Base-by-base conservation (phyloP, 495 filamentous ascomycete genomes). In the Aspergillus ostianus region DNA sequence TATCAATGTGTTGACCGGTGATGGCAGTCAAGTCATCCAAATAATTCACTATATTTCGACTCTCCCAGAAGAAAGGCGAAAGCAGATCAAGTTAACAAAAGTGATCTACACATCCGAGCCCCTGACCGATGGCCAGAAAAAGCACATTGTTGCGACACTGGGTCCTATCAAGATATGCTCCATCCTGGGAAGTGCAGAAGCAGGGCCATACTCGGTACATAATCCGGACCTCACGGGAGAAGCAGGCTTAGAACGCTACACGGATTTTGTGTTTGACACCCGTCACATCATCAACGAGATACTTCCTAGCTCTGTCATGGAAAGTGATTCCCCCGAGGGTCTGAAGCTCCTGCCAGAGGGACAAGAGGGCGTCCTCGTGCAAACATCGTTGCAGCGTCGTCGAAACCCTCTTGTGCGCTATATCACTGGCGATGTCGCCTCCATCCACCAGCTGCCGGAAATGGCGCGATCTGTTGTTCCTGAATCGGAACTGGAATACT, bases 331-430 rank as follows among this genome's bases (percentile, higher is more conserved):
- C 26, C 6, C 49, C n/a, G 0, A 4, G 2, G 4, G 2, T 10
- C 30, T 32, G 3, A 18, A 51, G 6, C 46, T 26, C 10, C 15
- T 75, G 0, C 62, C 69, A 2, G 60, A 67, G 2, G 69, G 65
- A 1, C 58, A 70, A 32, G 41, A 55, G 4, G 75, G 76, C 0
- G 32, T 74, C 19, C 52, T 77, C 19, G 66, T 73, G 0, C 65
- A 73, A 36, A 79, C 73, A 3, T 77, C 75, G 1, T 59, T 79
- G 4, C 64, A 68, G 30, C 67, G 73, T 5, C 51, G 70, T 3
- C 67, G 72, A 1, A 74, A 79, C 46, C 76, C 76, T 0, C 62
- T 77, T 3, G 68, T 79, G 12, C 69, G 76, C 8, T 79, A 75
- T 55, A 57, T 68, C 7, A 69, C 67, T 2, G 75, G 76, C 15